Evolutionary conservation across 495 filamentous ascomycete species (phyloP), one percentile per base, ranked within the genome.

Genomic region (Neurospora discreta): DNA sequence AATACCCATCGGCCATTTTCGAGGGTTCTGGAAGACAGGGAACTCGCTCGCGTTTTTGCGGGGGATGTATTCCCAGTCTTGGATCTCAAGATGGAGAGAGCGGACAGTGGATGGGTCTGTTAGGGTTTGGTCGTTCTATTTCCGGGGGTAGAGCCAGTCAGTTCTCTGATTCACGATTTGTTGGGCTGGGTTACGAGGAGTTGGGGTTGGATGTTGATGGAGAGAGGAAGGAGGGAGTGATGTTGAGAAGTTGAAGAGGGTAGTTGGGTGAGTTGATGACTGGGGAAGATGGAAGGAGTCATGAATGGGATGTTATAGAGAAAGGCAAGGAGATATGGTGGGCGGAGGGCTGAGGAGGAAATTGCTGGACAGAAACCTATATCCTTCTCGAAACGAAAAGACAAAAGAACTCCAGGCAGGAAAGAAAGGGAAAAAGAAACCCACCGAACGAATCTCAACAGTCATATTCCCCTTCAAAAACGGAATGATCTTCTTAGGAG

Each of bases 71-170:
- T 72, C 70, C 40, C 73, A 65, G 26, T 39, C 70, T 33, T 76
- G 73, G 30, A 78, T 30, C n/a, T 74, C 73, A 23, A 78, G 38
- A n/a, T 76, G 46, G n/a, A 80, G 52, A 43, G 74, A 78, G 33
- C 75, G 74, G 18, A 71, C 68, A 11, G 42, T 65, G 30, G 16
- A 40, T 30, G 74, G 39, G 1, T 76, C 44, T 3, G 76, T 58
- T 16, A 58, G 18, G 16, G 65, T 43, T 18, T 72, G 73, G 15
- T 78, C 71, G 26, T 18, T 75, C 77, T 78, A 36, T 40, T 68
- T 36, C 26, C 13, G 11, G 11, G 69, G 67, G 58, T 2, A 20
- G 20, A 1, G 15, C n/a, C n/a, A n/a, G 36, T 40, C 43, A n/a
- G 20, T 11, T 15, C 18, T 13, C 1, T 10, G 41, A n/a, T 7